Evolutionary conservation across 768 basidiomycete genomes (phyloP).

Genomic region (Asterophora lycoperdoides): DNA sequence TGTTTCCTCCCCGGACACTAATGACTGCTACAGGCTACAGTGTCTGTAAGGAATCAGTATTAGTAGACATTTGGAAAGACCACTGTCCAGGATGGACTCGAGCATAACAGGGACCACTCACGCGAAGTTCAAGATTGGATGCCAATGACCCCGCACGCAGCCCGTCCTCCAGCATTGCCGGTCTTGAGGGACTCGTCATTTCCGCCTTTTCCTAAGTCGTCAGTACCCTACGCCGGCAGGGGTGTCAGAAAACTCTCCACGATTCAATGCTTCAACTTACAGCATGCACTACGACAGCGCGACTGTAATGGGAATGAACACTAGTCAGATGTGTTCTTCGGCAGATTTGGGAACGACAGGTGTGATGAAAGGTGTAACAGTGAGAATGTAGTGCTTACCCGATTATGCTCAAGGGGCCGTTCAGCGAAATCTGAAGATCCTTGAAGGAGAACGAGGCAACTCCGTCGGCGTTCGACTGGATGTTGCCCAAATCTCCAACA

Average conservation of each 20-base stretch:
- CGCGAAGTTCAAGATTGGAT: slow-evolving; percentile 12
- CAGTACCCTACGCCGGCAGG: slow-evolving; percentile 44
- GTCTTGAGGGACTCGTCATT: slow-evolving; percentile 70
- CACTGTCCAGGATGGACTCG: too few relatives aligned
- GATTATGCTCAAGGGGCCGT: slow-evolving; percentile 62
- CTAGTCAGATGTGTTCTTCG: slow-evolving; percentile 1
- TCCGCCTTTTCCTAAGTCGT: slow-evolving; percentile 72
- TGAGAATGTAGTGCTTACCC: slow-evolving; percentile 43
- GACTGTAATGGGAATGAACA: slow-evolving; percentile 31
- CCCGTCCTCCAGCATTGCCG: slow-evolving; percentile 71
- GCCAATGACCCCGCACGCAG: slow-evolving; percentile 85
- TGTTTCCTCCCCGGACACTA: background rate
- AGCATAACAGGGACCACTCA: too few relatives aligned
- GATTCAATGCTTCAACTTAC: slow-evolving; percentile 29
- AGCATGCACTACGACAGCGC: slow-evolving; percentile 72
- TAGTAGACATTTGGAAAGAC: background rate
- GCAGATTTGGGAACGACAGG: background rate
- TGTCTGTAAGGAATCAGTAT: slow-evolving; percentile 17
- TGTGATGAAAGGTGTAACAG: background rate
- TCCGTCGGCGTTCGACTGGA: slow-evolving; percentile 56
- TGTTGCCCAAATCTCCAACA: slow-evolving; percentile 76
- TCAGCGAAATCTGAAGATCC: slow-evolving; percentile 60
- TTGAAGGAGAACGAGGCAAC: slow-evolving; percentile 52
- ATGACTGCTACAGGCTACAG: slow-evolving; percentile 6
- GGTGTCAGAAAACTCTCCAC: slow-evolving; percentile 4